Conservation (phyloP, 1,139 yeast species). For the Blastobotrys persicus region DNA sequence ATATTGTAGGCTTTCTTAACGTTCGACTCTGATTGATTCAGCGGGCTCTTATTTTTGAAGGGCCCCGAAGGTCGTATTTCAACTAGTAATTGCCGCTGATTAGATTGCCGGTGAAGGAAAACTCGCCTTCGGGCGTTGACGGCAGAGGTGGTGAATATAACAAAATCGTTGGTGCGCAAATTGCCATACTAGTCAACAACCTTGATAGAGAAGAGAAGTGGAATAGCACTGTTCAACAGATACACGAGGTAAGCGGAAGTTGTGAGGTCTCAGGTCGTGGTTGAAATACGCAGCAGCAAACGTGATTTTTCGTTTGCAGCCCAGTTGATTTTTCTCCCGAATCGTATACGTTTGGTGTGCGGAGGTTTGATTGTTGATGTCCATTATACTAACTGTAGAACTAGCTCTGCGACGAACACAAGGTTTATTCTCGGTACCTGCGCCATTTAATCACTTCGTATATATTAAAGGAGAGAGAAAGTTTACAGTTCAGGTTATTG, state of each 20-base stretch:
- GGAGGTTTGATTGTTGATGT: no score
- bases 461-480: conserved; percentile 1
- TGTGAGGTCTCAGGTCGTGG: no score
- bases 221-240: conserved; percentile 45
- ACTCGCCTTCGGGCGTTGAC: conserved; percentile 7
- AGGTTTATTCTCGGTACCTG: conserved; percentile 38
- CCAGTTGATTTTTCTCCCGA: no score
- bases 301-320: no score
- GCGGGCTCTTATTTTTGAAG: neutral
- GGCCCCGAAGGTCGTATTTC: neutral
- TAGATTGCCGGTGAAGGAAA: neutral
- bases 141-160: conserved; percentile 36
- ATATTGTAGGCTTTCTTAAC: neutral
- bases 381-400: neutral
- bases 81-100: neutral
- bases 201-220: conserved; percentile 43
- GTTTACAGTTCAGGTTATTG: conserved; percentile 6
- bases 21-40: no score
- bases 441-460: conserved; percentile 32
- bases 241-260: conserved; percentile 38
- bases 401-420: conserved; percentile 15
- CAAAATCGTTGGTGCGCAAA: conserved; percentile 51
- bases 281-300: no score
- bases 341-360: no score
- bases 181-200: conserved; percentile 51